Base-by-base conservation (phyloP, 2,329 filamentous ascomycete species). In the Aspergillus udagawae region DNA sequence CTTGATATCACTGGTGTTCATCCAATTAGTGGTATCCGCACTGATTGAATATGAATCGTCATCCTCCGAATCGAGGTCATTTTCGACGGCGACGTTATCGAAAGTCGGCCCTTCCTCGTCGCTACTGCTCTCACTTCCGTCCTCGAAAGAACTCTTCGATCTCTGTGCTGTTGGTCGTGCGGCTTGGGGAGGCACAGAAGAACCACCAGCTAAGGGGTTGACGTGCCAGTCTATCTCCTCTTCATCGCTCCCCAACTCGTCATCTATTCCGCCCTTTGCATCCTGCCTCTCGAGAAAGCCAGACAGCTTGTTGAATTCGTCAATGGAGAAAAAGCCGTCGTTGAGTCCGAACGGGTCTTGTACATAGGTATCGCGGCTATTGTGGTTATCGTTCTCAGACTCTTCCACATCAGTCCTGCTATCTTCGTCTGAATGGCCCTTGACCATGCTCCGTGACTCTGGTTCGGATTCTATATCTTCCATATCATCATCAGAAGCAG, bases 261-360 rank as follows among this genome's bases (percentile, higher is more conserved):
- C 88, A 65, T 89, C 87, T 41, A 85, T 85, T 63, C 93, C 90
- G 28, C 89, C 91, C 61, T 84, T 82, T 28, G 84, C 83, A 72
- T 97, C 93, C 73, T 92, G 89, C 62, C 90, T 86, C 74, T 99
- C 94, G 51, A 97, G 86, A 70, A 88, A 89, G 67, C 96, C 91
- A 1, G 92, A 91, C 70, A 95, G 90, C 71, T 88, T 91, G 80
- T 99, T 99, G 83, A 99, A 99, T 58, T 95, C 87, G 67, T 97
- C 92, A 67, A 99, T 93, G 17, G 91, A 96, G 77, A 99, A 99
- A 78, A 99, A 99, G 4, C 92, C 93, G 70, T 99, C 94, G 68
- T 99, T 97, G 32, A 99, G 84, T 6, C 92, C 91, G 69, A 94
- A 82, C 3, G 86, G 86, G 68, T 97, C 92, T 65, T 87, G 81